These are phyloP conservation scores for Beauveria caledonica DNA, from an alignment of 2,329 filamentous ascomycete species.

Conservation along the genomic window DNA sequence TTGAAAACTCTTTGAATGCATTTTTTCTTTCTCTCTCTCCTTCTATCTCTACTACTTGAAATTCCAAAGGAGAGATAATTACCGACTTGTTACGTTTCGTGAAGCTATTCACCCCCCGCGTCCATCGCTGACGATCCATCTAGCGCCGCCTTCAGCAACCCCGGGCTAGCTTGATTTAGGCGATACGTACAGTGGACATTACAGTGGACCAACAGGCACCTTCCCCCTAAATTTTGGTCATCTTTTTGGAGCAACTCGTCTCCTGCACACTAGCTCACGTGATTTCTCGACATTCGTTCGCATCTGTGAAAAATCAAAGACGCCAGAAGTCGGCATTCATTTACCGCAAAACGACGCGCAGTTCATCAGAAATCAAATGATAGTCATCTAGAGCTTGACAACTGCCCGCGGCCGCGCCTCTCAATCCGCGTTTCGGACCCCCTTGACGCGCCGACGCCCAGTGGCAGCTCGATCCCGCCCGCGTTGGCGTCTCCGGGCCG, in stretches of 20 bases:
- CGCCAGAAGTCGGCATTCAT: neutral
- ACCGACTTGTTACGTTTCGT: no score
- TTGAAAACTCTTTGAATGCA: neutral
- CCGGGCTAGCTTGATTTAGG: neutral
- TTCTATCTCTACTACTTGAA: no score
- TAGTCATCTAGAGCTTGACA: neutral
- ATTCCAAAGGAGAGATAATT: no score
- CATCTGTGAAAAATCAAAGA: slow-evolving; percentile 4
- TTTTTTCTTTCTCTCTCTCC: no score
- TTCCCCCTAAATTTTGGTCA: neutral
- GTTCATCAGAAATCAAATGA: neutral
- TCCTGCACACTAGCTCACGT: neutral
- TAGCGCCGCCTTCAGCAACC: neutral
- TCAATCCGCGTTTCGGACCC: neutral
- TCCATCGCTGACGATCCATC: neutral
- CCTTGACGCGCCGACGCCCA: neutral
- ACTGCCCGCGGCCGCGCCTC: neutral
- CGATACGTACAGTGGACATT: neutral
- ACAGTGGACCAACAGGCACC: neutral
- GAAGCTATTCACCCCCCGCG: neutral
- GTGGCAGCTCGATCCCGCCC: neutral
- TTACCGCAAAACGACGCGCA: slow-evolving; percentile 2
- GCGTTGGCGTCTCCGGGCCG: neutral
- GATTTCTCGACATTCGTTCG: slow-evolving; percentile 1
- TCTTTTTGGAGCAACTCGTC: neutral